Base-by-base conservation (phyloP, 306 rosid genomes). In the Lagenaria siceraria region DNA sequence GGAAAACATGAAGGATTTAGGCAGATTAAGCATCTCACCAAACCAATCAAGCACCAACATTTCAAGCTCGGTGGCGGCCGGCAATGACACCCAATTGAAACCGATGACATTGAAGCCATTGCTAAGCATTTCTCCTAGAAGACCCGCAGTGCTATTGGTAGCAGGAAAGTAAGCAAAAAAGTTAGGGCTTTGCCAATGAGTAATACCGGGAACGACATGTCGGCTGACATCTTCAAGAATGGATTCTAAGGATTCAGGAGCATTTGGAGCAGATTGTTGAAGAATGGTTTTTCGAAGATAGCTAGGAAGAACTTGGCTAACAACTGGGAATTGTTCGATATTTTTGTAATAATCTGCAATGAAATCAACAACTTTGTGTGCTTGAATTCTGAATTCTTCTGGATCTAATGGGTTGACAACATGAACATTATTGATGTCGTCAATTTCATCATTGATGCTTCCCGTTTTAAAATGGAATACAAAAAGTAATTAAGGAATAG, bases 41-140 rank as follows among this genome's bases (percentile, higher is more conserved):
- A 83, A 75, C 88, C 90, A 87, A 73, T 87, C 87, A 85, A 83
- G 42, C 42, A 85, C 87, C 1, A 83, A 29, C 40, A 51, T 53
- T 77, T 85, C 90, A 0, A 87, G 84, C 59, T 87, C 88, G 15
- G 87, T 87, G 4, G 81, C 85, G 0, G 84, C 90, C 0, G 88
- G 90, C 0, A 85, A 87, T 38, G 90, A 59, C 24, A 85, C 11
- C 85, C 88, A 87, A n/a, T 63, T 87, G 80, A 85, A 81, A 1
- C 87, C 88, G 1, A 77, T 78, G 6, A 79, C 82, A 64, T 79
- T 79, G 31, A 87, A 75, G 11, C 87, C 80, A 4, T 84, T 53
- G 40, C 73, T 48, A 9, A 87, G 84, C 85, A 83, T 81, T 42
- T 87, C 87, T 0, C 90, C 84, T 0, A 87, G 77, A 21, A 85